These are phyloP conservation scores for Aspergillus wentii DNA, from an alignment of 495 filamentous ascomycete genomes.

Conservation along the genomic window DNA sequence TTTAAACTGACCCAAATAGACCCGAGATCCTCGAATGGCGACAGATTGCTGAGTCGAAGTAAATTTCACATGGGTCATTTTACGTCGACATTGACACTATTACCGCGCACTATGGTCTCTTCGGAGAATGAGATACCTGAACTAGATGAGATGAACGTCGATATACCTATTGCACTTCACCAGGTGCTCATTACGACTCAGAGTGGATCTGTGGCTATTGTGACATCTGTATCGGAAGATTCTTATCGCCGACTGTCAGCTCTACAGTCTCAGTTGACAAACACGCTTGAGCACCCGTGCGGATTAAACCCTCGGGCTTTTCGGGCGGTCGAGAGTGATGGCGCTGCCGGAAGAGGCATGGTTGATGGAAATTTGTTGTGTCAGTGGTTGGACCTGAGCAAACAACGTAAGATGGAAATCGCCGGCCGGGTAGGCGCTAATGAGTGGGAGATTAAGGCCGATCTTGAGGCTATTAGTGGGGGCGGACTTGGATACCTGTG, in stretches of 20 bases:
- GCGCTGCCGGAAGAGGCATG: slow-evolving; percentile 49
- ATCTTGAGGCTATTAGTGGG: slow-evolving; percentile 58
- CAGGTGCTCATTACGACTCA: slow-evolving; percentile 66
- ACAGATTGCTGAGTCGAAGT: slow-evolving; percentile 76
- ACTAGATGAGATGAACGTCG: slow-evolving; percentile 38
- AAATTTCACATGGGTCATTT: slow-evolving; percentile 84
- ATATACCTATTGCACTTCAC: slow-evolving; percentile 25
- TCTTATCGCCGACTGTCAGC: slow-evolving; percentile 78
- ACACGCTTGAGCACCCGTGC: slow-evolving; percentile 66
- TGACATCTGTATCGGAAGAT: slow-evolving; percentile 74
- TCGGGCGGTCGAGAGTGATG: slow-evolving; percentile 50
- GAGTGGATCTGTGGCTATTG: slow-evolving; percentile 69
- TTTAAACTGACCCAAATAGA: slow-evolving; percentile 47
- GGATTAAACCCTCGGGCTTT: slow-evolving; percentile 81
- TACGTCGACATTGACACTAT: slow-evolving; percentile 65
- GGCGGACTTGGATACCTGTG: slow-evolving; percentile 50
- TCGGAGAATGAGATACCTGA: slow-evolving; percentile 30
- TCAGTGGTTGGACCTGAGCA: slow-evolving; percentile 67
- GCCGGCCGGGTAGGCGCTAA: slow-evolving; percentile 57
- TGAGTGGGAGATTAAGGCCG: slow-evolving; percentile 52
- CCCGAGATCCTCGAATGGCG: slow-evolving; percentile 87
- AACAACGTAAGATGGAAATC: slow-evolving; percentile 64
- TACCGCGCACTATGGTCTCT: slow-evolving; percentile 59
- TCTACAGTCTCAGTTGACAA: slow-evolving; percentile 74
- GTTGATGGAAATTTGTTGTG: slow-evolving; percentile 57